phyloP scores from a whole-genome alignment of 441 rosid genomes.

The Syzygium syzygioides region DNA sequence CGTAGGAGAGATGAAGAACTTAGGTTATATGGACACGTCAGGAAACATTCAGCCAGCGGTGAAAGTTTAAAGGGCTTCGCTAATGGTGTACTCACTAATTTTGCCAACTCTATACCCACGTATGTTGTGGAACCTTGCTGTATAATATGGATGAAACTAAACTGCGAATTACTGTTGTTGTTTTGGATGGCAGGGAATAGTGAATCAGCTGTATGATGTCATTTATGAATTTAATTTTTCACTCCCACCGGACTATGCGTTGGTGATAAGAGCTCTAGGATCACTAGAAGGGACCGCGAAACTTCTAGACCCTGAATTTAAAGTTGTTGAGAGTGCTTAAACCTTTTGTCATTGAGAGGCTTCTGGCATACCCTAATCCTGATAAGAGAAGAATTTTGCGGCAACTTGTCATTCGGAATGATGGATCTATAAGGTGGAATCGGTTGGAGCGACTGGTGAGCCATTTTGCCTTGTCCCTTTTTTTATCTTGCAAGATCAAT shows the following conservation, averaged over 20 bases:
- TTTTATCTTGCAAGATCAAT: neutral
- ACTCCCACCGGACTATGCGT: slow-evolving; percentile 96
- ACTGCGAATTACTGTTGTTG: neutral
- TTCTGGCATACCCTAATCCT: slow-evolving; percentile 86
- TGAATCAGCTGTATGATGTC: slow-evolving; percentile 79
- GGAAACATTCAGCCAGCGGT: neutral
- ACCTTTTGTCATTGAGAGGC: slow-evolving; percentile 89
- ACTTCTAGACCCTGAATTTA: slow-evolving; percentile 86
- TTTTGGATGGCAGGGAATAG: slow-evolving; percentile 57
- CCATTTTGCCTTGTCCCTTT: neutral
- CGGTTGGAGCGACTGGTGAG: slow-evolving; percentile 89
- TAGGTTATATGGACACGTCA: neutral
- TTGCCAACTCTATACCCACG: too few species aligned
- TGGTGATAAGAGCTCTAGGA: slow-evolving; percentile 92
- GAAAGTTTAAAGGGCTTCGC: too few species aligned
- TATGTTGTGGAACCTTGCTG: neutral
- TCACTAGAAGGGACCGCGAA: slow-evolving; percentile 98
- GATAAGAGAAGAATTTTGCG: slow-evolving; percentile 93
- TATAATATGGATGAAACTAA: neutral
- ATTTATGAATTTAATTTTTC: slow-evolving; percentile 93
- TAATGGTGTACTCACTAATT: too few species aligned
- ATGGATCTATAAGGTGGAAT: slow-evolving; percentile 96
- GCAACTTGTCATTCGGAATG: slow-evolving; percentile 75
- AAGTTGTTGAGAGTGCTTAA: slow-evolving; percentile 91
- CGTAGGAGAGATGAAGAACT: neutral